These are phyloP conservation scores for Fusarium palustre DNA, from an alignment of 2,329 filamentous ascomycete species.

Conservation along the genomic window DNA sequence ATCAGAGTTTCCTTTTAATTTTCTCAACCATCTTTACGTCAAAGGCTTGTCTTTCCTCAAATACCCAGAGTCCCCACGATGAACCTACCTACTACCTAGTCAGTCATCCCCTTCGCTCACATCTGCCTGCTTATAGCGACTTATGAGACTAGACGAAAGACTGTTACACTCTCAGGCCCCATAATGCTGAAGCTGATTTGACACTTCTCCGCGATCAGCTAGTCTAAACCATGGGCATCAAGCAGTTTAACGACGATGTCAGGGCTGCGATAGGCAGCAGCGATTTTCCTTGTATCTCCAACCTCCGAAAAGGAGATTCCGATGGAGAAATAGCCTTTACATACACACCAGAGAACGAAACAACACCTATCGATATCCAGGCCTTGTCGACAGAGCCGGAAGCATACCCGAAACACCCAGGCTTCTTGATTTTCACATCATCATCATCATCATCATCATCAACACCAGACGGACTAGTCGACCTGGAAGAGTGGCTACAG, in stretches of 20 bases:
- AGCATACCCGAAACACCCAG: constrained; percentile 54
- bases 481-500: constrained; percentile 60
- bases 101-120: too few relatives aligned
- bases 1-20: too few relatives aligned
- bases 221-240: constrained; percentile 69
- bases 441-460: constrained; percentile 56
- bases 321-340: constrained; percentile 78
- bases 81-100: neutral
- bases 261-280: constrained; percentile 51
- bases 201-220: neutral
- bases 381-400: constrained; percentile 53
- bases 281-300: constrained; percentile 61
- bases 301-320: constrained; percentile 71
- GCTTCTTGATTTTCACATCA: constrained; percentile 59
- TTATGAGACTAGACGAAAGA: neutral
- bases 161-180: neutral
- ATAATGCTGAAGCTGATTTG: neutral
- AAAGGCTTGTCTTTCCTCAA: too few relatives aligned
- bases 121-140: too few relatives aligned
- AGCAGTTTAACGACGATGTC: constrained; percentile 72
- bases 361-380: constrained; percentile 52
- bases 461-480: constrained; percentile 51
- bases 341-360: constrained; percentile 58
- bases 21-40: neutral
- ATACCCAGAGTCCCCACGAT: neutral